Evolutionary conservation across 1,284 basidiomycete genomes (phyloP).

Genomic region (Microbotryum lychnidis-dioicae): DNA sequence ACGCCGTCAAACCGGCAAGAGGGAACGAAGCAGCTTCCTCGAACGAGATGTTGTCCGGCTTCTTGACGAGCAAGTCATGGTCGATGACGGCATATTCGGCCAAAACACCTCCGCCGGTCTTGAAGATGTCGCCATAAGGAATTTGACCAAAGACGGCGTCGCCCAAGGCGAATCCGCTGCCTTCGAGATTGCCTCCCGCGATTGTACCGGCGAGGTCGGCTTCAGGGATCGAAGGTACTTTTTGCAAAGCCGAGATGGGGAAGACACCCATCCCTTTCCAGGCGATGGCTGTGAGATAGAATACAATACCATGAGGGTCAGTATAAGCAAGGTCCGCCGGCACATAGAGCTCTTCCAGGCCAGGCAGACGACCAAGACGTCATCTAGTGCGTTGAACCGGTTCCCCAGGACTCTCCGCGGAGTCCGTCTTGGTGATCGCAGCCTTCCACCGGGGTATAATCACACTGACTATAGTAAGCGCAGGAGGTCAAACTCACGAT

Average conservation of each 20-base stretch:
- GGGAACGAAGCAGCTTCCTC: constrained; percentile 53
- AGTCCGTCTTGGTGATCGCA: no score
- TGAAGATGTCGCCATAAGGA: constrained; percentile 6
- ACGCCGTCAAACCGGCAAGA: constrained; percentile 52
- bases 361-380: not conserved
- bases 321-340: no score
- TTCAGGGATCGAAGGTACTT: constrained; percentile 16
- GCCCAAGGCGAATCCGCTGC: constrained; percentile 49
- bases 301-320: not conserved
- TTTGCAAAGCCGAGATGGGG: constrained; percentile 1
- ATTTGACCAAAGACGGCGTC: constrained; percentile 53
- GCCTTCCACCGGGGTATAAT: no score
- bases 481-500: constrained; percentile 1
- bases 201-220: constrained; percentile 55
- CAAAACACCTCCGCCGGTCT: constrained; percentile 18
- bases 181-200: constrained; percentile 47
- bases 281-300: not conserved
- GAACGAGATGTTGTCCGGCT: constrained; percentile 48
- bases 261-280: constrained; percentile 13
- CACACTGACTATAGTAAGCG: no score
- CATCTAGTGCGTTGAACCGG: not conserved
- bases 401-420: no score
- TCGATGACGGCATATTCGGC: constrained; percentile 22
- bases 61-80: constrained; percentile 22
- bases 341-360: not conserved